Evolutionary conservation across 805 yeast species (phyloP).

Genomic region (Saccharomycopsis sp.): DNA sequence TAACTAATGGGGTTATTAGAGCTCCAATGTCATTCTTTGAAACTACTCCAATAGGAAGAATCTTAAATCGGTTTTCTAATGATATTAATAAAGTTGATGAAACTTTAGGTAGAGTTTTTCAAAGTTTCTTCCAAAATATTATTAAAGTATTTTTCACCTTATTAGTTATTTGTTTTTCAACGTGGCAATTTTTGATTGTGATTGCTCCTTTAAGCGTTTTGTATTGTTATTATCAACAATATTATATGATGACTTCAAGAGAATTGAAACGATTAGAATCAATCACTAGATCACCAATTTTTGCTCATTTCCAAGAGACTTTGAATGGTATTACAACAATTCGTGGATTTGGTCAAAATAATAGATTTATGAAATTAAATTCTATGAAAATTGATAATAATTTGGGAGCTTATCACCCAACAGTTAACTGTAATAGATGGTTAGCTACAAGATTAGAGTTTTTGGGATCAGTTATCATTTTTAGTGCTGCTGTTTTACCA

Average conservation of each 20-base stretch:
- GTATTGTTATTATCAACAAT: conserved; percentile 65
- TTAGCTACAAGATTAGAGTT: conserved; percentile 89
- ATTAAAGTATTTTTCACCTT: conserved; percentile 66
- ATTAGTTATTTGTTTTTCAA: conserved; percentile 68
- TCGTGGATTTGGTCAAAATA: conserved; percentile 60
- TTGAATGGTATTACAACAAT: conserved; percentile 66
- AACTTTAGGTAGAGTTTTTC: conserved; percentile 55
- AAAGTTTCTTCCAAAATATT: conserved; percentile 53
- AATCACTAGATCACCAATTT: conserved; percentile 68
- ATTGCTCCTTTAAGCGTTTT: conserved; percentile 58
- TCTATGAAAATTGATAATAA: conserved; percentile 70
- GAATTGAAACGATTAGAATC: conserved; percentile 78
- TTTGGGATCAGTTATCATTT: conserved; percentile 79
- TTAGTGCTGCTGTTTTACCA: conserved; percentile 76
- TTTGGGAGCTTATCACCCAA: conserved; percentile 86
- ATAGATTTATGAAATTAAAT: conserved; percentile 54
- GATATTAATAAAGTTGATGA: conserved; percentile 89
- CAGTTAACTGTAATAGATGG: conserved; percentile 94
- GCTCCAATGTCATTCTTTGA: conserved; percentile 96
- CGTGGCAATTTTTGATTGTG: conserved; percentile 76
- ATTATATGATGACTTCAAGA: conserved; percentile 66
- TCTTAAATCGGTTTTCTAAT: conserved; percentile 81
- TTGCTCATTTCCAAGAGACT: conserved; percentile 78
- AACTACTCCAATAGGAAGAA: conserved; percentile 91
- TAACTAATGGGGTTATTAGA: conserved; percentile 65